Conservation (phyloP, 202 grass and related monocot genomes). For the Schoenoplectus tabernaemontani region DNA sequence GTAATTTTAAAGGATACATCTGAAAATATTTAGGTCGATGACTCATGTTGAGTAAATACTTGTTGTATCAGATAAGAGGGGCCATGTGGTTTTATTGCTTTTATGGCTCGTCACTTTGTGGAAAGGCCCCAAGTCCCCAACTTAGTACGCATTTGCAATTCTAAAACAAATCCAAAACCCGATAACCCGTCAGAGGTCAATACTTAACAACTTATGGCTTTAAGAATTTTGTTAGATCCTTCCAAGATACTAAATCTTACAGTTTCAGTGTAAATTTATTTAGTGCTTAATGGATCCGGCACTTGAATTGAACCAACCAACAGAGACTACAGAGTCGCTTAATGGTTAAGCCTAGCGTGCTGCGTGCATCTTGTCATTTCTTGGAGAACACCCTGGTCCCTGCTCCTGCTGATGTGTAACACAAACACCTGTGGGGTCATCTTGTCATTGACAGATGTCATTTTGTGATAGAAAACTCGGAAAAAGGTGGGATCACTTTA, state of each 20-base stretch:
- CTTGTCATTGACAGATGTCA: too few species aligned
- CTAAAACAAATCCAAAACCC: neutral
- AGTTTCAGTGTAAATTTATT: neutral
- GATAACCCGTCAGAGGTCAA: neutral
- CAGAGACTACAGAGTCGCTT: neutral
- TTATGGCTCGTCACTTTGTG: neutral
- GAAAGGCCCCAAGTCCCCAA: neutral
- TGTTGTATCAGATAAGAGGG: neutral
- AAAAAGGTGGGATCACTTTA: too few species aligned
- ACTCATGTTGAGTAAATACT: neutral
- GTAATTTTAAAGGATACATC: neutral
- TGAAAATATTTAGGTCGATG: neutral
- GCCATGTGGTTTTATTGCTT: neutral
- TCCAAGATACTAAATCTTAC: neutral
- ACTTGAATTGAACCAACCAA: neutral
- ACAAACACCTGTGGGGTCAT: too few species aligned
- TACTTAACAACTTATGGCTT: neutral
- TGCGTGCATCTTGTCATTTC: neutral
- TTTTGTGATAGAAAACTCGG: too few species aligned
- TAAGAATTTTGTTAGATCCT: neutral
- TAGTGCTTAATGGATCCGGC: neutral
- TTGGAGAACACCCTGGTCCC: neutral
- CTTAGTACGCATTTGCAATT: neutral
- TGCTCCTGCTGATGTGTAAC: too few species aligned
- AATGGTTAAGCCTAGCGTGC: constrained; percentile 4